These are phyloP conservation scores for Gnaphalium uliginosum DNA, from an alignment of 129 eudicot species.

Conservation along the genomic window DNA sequence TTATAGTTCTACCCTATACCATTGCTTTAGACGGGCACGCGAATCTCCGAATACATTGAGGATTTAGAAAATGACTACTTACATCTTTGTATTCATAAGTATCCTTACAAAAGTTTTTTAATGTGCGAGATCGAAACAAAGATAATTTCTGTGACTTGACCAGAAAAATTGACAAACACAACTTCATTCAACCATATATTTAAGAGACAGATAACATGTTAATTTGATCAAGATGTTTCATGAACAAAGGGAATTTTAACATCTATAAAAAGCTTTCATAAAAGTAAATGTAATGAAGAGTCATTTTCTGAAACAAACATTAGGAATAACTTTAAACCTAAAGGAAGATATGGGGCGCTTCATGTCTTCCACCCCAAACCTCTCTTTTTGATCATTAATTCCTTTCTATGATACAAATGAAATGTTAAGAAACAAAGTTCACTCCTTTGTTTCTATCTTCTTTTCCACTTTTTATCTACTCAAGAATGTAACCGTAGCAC, in stretches of 20 bases:
- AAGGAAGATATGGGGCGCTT: slow-evolving; percentile 22
- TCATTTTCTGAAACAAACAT: slow-evolving; percentile 38
- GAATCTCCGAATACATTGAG: too few relatives aligned
- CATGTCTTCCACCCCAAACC: slow-evolving; percentile 29
- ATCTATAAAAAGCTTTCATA: slow-evolving; percentile 7
- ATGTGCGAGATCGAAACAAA: neutral
- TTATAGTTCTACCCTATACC: too few relatives aligned
- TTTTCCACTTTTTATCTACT: slow-evolving; percentile 18
- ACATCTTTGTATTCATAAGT: too few relatives aligned
- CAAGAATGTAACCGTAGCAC: neutral
- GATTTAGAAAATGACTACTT: too few relatives aligned
- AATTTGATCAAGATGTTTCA: slow-evolving; percentile 16
- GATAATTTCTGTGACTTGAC: too few relatives aligned
- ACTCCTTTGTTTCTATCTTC: slow-evolving; percentile 27
- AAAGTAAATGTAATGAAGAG: slow-evolving; percentile 32
- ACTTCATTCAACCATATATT: slow-evolving; percentile 14
- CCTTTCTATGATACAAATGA: slow-evolving; percentile 24
- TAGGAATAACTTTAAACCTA: slow-evolving; percentile 38
- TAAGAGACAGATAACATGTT: neutral
- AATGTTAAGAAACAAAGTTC: slow-evolving; percentile 11
- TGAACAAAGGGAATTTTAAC: slow-evolving; percentile 35
- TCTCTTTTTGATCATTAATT: slow-evolving; percentile 30
- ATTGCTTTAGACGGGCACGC: too few relatives aligned
- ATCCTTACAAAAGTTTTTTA: neutral
- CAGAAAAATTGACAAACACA: too few relatives aligned